phyloP scores from a whole-genome alignment of 1,284 basidiomycete species.

The Meira miltonrushii region DNA sequence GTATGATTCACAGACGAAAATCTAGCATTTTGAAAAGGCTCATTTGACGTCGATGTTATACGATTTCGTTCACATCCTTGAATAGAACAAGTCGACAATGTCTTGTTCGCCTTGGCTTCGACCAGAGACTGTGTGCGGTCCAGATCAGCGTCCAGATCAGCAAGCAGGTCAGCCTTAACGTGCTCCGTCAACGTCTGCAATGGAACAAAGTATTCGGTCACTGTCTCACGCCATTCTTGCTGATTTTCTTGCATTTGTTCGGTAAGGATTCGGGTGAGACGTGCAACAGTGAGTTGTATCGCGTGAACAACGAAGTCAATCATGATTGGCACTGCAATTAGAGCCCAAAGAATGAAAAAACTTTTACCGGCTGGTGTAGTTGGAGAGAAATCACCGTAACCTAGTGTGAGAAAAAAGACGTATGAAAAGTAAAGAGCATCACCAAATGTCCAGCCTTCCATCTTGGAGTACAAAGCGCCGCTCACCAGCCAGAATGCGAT shows the following conservation, averaged over 20 bases:
- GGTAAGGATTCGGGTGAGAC: conserved; percentile 15
- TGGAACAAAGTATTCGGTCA: conserved; percentile 10
- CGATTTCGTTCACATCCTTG: no score
- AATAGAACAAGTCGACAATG: no score
- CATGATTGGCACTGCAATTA: conserved; percentile 56
- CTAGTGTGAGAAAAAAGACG: conserved; percentile 52
- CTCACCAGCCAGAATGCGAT: conserved; percentile 53
- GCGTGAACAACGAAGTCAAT: conserved; percentile 56
- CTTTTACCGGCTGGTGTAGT: conserved; percentile 46
- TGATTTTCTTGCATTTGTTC: conserved; percentile 3
- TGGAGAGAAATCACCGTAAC: conserved; percentile 53
- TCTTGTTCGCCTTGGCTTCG: no score
- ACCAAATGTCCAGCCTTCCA: conserved; percentile 53
- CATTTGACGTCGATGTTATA: no score
- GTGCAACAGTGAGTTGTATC: conserved; percentile 52
- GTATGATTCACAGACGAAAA: no score
- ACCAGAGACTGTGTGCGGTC: no score
- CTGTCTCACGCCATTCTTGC: conserved; percentile 16
- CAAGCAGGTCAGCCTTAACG: background rate
- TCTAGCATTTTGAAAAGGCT: no score
- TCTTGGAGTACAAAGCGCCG: conserved; percentile 48
- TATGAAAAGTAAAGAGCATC: conserved; percentile 26
- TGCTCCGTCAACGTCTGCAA: background rate
- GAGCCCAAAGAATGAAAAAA: conserved; percentile 54
- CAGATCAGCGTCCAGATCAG: no score